A percentile compares a stretch with the other conserved stretches of the same genome.
These are phyloP conservation scores for Telopea speciosissima DNA, from an alignment of 177 flowering plant genomes.

Conservation along the genomic window DNA sequence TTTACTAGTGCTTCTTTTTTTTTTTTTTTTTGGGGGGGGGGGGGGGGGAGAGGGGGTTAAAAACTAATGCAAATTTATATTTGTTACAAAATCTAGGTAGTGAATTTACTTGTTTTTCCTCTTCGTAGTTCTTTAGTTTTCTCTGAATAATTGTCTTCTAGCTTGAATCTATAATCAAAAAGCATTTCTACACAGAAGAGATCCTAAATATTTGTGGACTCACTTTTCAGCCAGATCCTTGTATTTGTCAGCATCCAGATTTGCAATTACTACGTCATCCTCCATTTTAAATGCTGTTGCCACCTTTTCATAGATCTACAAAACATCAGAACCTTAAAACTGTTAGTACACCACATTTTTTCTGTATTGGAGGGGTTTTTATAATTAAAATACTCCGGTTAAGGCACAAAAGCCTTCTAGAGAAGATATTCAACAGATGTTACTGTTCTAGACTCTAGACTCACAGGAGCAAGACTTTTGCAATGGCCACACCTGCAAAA, in stretches of 20 bases:
- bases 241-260: slow-evolving; percentile 77
- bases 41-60: too few relatives aligned
- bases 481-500: slow-evolving; percentile 85
- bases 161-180: too few relatives aligned
- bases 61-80: background rate
- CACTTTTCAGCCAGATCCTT: slow-evolving; percentile 73
- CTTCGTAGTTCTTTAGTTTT: background rate
- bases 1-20: too few relatives aligned
- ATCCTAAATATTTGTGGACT: slow-evolving; percentile 14
- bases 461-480: slow-evolving; percentile 84
- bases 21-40: too few relatives aligned
- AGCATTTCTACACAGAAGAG: background rate
- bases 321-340: background rate
- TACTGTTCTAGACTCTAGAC: slow-evolving; percentile 24
- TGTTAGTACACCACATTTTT: background rate
- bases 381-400: background rate
- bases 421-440: background rate
- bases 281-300: slow-evolving; percentile 75
- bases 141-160: background rate
- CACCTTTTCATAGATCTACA: slow-evolving; percentile 81
- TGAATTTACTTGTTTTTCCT: background rate
- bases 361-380: background rate
- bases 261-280: slow-evolving; percentile 75
- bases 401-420: background rate
- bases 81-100: too few relatives aligned